Conservation (phyloP, 1,139 yeast species). For the Suhomyces bolitotheri region DNA sequence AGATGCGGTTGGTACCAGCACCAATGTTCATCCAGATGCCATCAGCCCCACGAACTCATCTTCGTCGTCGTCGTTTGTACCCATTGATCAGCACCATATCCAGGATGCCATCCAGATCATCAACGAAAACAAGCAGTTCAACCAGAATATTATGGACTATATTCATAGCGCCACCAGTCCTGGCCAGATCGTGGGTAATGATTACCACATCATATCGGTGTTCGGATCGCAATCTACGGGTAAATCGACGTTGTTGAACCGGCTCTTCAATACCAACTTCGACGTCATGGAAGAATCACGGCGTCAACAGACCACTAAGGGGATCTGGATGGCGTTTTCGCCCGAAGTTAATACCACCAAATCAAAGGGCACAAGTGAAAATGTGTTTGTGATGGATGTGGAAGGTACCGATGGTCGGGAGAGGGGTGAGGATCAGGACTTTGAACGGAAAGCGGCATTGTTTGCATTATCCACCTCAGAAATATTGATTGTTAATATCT, state of each 20-base stretch:
- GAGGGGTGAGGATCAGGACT: constrained; percentile 97
- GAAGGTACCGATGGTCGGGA: constrained; percentile 99
- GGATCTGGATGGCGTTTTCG: constrained; percentile 87
- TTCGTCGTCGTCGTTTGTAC: constrained; percentile 45
- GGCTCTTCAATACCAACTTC: constrained; percentile 79
- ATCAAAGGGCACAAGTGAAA: constrained; percentile 23
- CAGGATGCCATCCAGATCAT: constrained; percentile 70
- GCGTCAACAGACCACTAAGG: constrained; percentile 87
- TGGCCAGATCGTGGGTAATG: constrained; percentile 53
- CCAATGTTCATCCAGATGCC: background rate
- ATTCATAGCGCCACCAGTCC: constrained; percentile 36
- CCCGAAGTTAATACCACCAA: constrained; percentile 30
- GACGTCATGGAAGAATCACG: constrained; percentile 90
- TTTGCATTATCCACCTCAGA: constrained; percentile 94
- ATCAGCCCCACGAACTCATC: constrained; percentile 18
- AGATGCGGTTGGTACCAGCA: too few species aligned
- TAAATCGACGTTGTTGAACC: constrained; percentile 85
- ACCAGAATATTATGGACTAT: constrained; percentile 36
- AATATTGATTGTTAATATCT: constrained; percentile 83
- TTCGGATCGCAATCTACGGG: constrained; percentile 98
- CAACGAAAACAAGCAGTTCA: constrained; percentile 73
- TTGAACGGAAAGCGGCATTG: constrained; percentile 92
- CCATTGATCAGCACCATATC: constrained; percentile 32
- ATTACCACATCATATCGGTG: constrained; percentile 89
- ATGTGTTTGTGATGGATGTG: constrained; percentile 86